phyloP scores from a whole-genome alignment of 768 basidiomycete species.

The Boletus speciosus region DNA sequence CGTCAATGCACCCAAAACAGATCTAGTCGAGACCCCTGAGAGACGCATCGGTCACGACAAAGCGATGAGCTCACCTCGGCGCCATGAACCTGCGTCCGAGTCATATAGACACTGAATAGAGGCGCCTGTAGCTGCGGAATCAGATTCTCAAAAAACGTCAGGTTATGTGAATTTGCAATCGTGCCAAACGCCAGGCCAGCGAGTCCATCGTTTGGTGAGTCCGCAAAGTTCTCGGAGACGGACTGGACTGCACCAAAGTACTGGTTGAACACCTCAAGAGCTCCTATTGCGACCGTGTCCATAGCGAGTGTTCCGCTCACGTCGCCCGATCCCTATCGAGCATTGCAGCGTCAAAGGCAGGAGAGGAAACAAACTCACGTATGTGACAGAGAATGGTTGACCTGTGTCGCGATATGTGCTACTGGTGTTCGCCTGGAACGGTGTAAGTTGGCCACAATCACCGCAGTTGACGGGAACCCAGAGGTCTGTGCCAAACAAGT shows the following conservation, averaged over 20 bases:
- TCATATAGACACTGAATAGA: constrained; percentile 58
- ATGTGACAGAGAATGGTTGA: constrained; percentile 38
- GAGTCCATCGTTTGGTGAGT: constrained; percentile 53
- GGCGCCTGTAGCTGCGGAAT: constrained; percentile 42
- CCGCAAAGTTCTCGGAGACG: constrained; percentile 48
- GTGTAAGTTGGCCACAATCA: constrained; percentile 33
- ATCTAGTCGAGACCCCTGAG: background rate
- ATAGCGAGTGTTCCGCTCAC: constrained; percentile 47
- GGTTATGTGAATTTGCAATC: constrained; percentile 43
- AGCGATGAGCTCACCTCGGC: constrained; percentile 41
- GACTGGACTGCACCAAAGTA: constrained; percentile 52
- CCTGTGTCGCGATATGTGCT: constrained; percentile 37
- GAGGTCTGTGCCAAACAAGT: constrained; percentile 43
- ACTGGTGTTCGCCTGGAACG: constrained; percentile 40
- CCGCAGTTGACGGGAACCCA: constrained; percentile 48
- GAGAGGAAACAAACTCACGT: constrained; percentile 35
- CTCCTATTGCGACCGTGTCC: constrained; percentile 51
- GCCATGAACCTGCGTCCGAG: constrained; percentile 38
- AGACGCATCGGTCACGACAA: background rate
- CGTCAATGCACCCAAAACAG: constrained; percentile 34
- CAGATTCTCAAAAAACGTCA: constrained; percentile 66
- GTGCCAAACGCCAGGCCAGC: constrained; percentile 60
- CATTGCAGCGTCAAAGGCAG: background rate
- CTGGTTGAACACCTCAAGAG: constrained; percentile 44
- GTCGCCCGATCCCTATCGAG: constrained; percentile 46